Conservation (phyloP, 2,329 filamentous ascomycete species). For the Pseudogymnoascus sp. region DNA sequence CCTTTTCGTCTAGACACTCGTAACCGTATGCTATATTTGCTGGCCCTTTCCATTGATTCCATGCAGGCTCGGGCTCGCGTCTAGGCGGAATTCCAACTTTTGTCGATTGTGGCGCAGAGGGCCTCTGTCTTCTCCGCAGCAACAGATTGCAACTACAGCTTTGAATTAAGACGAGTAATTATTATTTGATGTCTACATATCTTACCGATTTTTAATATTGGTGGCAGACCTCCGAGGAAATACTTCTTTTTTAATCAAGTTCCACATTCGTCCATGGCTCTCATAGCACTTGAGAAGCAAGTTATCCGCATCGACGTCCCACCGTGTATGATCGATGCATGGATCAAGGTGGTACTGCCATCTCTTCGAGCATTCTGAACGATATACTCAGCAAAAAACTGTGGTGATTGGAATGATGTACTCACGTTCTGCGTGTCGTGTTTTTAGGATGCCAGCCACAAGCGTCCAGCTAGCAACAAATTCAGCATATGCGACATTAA, state of each 20-base stretch:
- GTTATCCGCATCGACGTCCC: background rate
- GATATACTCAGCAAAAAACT: background rate
- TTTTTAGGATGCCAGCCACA: background rate
- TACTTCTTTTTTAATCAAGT: background rate
- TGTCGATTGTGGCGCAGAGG: background rate
- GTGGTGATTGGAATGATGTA: background rate
- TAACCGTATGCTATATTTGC: background rate
- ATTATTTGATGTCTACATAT: background rate
- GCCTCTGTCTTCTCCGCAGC: background rate
- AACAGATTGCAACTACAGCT: background rate
- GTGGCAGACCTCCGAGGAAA: background rate
- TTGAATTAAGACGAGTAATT: background rate
- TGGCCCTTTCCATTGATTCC: background rate
- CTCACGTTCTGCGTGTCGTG: background rate
- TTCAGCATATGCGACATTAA: background rate
- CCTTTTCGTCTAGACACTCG: background rate
- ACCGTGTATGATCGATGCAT: conserved; percentile 22
- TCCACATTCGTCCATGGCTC: background rate
- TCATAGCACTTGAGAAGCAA: background rate
- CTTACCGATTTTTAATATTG: background rate
- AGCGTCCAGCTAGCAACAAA: background rate
- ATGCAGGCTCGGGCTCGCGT: background rate
- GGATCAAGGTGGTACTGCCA: conserved; percentile 39
- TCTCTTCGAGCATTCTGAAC: conserved; percentile 37
- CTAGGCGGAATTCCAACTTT: background rate